These are phyloP conservation scores for Bocquillonia castaneifolia DNA, from an alignment of 441 rosid species.

Conservation along the genomic window DNA sequence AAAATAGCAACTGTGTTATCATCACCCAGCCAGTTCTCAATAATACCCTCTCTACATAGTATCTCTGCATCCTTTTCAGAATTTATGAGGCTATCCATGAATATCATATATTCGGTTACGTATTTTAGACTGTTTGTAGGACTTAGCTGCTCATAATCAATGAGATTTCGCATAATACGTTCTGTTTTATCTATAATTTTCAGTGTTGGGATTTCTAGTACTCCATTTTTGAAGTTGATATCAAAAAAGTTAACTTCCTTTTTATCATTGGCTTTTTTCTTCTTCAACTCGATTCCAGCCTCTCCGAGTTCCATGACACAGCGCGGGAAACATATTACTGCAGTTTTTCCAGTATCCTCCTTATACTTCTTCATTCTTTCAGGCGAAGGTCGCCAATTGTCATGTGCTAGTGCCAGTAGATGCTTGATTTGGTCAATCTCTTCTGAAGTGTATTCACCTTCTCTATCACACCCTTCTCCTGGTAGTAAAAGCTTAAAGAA, in stretches of 20 bases:
- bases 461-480: no score
- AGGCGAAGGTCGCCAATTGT: not conserved
- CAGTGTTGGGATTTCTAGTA: constrained; percentile 1
- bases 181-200: constrained; percentile 14
- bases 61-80: constrained; percentile 7
- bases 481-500: not conserved
- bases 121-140: not conserved
- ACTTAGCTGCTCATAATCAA: not conserved
- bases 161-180: not conserved
- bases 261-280: no score
- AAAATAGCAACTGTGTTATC: not conserved
- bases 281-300: constrained; percentile 1
- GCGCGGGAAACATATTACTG: no score
- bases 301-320: constrained; percentile 8
- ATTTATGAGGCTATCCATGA: constrained; percentile 13
- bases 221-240: not conserved
- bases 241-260: not conserved
- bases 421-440: not conserved
- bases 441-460: no score
- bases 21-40: constrained; percentile 11
- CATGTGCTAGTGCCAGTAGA: not conserved
- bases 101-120: not conserved
- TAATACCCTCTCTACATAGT: constrained; percentile 10
- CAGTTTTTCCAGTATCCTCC: no score
- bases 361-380: no score